These are phyloP conservation scores for Cadophora sp. DNA, from an alignment of 2,329 filamentous ascomycete species.

Conservation along the genomic window DNA sequence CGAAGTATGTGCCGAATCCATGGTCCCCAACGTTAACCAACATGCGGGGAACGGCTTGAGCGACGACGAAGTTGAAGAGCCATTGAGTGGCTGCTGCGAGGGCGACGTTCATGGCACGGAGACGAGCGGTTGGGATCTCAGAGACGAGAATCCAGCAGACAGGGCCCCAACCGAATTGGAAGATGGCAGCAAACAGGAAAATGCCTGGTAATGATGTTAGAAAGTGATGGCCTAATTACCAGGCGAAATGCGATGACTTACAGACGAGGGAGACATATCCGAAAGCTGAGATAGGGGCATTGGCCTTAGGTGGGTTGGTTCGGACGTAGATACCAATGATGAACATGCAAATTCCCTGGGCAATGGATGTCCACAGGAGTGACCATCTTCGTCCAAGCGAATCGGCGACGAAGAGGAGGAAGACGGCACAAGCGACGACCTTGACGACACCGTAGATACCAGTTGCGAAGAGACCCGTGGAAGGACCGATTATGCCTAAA, in stretches of 20 bases:
- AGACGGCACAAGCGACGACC: conserved; percentile 66
- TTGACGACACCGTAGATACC: conserved; percentile 79
- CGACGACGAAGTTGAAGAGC: conserved; percentile 78
- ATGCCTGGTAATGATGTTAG: conserved; percentile 48
- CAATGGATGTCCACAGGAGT: conserved; percentile 57
- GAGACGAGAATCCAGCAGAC: conserved; percentile 74
- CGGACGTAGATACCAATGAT: conserved; percentile 75
- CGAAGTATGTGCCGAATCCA: conserved; percentile 68
- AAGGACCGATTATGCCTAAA: conserved; percentile 64
- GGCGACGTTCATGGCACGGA: conserved; percentile 71
- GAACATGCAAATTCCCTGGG: conserved; percentile 66
- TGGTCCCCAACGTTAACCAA: conserved; percentile 59
- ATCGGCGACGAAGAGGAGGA: conserved; percentile 72
- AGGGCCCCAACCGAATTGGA: conserved; percentile 75
- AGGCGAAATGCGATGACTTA: conserved; percentile 17
- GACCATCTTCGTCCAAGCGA: conserved; percentile 67
- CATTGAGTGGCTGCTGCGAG: conserved; percentile 73
- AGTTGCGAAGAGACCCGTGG: conserved; percentile 71
- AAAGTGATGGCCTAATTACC: no score
- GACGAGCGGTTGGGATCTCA: conserved; percentile 72
- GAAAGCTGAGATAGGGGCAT: conserved; percentile 63
- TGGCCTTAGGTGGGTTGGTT: conserved; percentile 62
- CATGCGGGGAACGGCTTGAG: conserved; percentile 72
- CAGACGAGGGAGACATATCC: conserved; percentile 75
- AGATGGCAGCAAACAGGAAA: conserved; percentile 75